Conservation (phyloP, 805 yeast species). For the Pichia nakasei region DNA sequence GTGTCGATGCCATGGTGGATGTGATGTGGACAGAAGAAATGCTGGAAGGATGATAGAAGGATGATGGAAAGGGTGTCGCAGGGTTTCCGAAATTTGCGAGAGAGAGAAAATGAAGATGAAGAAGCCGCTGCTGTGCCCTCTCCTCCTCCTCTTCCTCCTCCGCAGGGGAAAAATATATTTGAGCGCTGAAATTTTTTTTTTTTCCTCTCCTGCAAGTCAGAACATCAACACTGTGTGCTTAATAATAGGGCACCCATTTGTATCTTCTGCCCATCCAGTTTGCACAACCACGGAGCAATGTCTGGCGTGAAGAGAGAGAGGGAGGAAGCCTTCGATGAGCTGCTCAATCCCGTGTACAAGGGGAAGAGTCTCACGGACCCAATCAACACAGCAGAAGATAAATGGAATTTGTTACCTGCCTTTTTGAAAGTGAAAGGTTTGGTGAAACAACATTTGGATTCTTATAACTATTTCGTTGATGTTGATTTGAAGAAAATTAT, state of each 20-base stretch:
- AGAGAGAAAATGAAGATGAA: neutral
- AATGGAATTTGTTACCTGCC: slow-evolving; percentile 95
- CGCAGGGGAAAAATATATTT: too few species aligned
- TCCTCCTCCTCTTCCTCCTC: too few species aligned
- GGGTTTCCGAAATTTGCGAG: neutral
- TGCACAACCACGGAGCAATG: neutral
- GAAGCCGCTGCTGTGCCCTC: too few species aligned
- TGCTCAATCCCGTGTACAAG: slow-evolving; percentile 70
- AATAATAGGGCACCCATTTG: too few species aligned
- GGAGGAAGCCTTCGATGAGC: slow-evolving; percentile 57
- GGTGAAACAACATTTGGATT: slow-evolving; percentile 94
- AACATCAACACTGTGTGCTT: too few species aligned
- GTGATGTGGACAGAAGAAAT: too few species aligned
- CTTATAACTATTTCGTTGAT: slow-evolving; percentile 95
- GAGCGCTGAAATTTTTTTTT: neutral
- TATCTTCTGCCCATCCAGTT: too few species aligned
- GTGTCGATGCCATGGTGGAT: slow-evolving; percentile 1
- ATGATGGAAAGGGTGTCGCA: too few species aligned
- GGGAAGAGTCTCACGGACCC: slow-evolving; percentile 86
- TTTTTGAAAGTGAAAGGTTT: slow-evolving; percentile 91
- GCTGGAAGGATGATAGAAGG: too few species aligned
- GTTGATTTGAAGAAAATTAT: slow-evolving; percentile 88
- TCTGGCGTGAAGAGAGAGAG: slow-evolving; percentile 4
- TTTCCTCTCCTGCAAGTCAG: too few species aligned
- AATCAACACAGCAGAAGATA: slow-evolving; percentile 86